Conservation (phyloP, 495 filamentous ascomycete genomes). For the Aeminium ludgeri region DNA sequence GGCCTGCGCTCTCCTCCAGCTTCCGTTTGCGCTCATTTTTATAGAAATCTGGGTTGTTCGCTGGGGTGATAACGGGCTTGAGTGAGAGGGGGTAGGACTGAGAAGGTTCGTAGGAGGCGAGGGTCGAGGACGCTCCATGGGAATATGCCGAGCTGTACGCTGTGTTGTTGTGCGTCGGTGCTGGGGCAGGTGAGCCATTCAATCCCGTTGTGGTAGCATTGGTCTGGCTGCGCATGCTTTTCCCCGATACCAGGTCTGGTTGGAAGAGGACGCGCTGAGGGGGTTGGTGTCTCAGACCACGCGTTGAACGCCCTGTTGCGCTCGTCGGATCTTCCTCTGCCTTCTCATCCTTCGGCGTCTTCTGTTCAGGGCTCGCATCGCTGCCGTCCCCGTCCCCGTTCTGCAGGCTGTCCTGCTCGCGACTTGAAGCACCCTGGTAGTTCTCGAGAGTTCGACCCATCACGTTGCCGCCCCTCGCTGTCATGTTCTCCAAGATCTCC, state of each 20-base stretch:
- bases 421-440: slow-evolving; percentile 31
- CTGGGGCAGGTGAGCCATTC: not conserved
- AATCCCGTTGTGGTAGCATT: slow-evolving; percentile 27
- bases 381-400: slow-evolving; percentile 23
- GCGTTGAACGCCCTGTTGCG: slow-evolving; percentile 40
- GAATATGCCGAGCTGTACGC: slow-evolving; percentile 11
- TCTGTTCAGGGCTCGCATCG: slow-evolving; percentile 40
- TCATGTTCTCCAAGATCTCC: slow-evolving; percentile 61
- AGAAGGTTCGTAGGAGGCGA: slow-evolving; percentile 43
- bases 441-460: slow-evolving; percentile 64
- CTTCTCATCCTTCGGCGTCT: slow-evolving; percentile 48
- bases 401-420: slow-evolving; percentile 22
- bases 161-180: slow-evolving; percentile 17
- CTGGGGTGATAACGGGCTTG: slow-evolving; percentile 52
- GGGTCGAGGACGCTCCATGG: slow-evolving; percentile 31
- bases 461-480: slow-evolving; percentile 58
- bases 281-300: slow-evolving; percentile 59
- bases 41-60: slow-evolving; percentile 47
- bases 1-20: slow-evolving; percentile 13
- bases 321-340: slow-evolving; percentile 45
- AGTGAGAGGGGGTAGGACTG: slow-evolving; percentile 39
- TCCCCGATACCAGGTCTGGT: slow-evolving; percentile 46
- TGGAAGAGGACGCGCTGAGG: slow-evolving; percentile 69
- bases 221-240: slow-evolving; percentile 41
- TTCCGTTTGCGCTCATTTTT: slow-evolving; percentile 30